Base-by-base conservation (phyloP, 371 early-diverging fungal genomes). In the Mortierella sp. region DNA sequence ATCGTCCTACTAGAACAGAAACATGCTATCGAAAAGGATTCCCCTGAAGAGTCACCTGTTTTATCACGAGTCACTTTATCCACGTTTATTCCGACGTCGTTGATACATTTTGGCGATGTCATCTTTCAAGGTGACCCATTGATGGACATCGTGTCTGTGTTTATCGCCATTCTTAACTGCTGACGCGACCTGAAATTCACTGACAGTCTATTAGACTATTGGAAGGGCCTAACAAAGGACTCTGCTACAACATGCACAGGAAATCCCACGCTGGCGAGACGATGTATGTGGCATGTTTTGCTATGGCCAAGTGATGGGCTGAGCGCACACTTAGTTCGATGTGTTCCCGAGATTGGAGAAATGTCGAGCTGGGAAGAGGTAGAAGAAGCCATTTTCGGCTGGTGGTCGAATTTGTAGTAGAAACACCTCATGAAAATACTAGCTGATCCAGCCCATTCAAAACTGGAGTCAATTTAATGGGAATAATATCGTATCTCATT, bases 211-310 rank as follows among this genome's bases (percentile, higher is more conserved):
- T 19, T 65, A 31, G 59, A 59, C 0, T 62, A 61, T 12, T 78
- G 79, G 79, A 49, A 40, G 17, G 26, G 42, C 0, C 37, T 66
- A 42, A 26, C 28, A 23, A 63, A 32, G 19, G 35, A 2, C 2
- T 28, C 2, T 3, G 5, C 37, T 8, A 26, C 28, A 12, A 29
- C n/a, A 0, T 31, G 22, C 1, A 13, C 29, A 23, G 29, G 29
- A 1, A 53, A n/a, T 0, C 12, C 35, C 17, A 37, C 19, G 0
- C n/a, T 74, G 55, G 64, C 71, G 3, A 61, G 59, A 32, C 55
- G 81, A 12, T 70, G 75, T 28, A 53, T 80, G 71, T 80, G 81
- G 81, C 81, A 80, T 53, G 68, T 75, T 22, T 64, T 80, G 64
- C 28, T 80, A 53, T 80, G 81, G 81, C 81, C 81, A 8, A 71